phyloP scores from a whole-genome alignment of 169 alveolate genomes.

The Cryptosporidium meleagridis region DNA sequence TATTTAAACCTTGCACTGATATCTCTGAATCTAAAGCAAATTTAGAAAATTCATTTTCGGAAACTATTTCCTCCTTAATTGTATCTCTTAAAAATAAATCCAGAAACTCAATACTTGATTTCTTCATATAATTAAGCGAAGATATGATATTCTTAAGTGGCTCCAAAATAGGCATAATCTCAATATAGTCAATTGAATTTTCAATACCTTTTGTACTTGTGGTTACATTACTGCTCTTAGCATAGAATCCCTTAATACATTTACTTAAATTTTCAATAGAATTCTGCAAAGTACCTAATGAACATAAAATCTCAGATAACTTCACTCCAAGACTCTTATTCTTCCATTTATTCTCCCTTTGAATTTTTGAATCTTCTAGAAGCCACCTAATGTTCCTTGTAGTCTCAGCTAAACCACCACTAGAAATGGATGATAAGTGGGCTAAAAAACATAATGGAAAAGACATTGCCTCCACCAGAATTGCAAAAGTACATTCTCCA shows the following conservation, averaged over 20 bases:
- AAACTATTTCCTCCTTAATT: neutral
- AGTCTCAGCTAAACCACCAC: conserved; percentile 37
- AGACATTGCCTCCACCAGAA: conserved; percentile 32
- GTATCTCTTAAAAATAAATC: neutral
- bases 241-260: conserved; percentile 23
- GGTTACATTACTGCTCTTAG: conserved; percentile 10
- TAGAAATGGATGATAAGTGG: conserved; percentile 29
- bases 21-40: conserved; percentile 13
- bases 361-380: conserved; percentile 52
- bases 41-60: neutral
- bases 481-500: conserved; percentile 54
- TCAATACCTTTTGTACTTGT: conserved; percentile 53
- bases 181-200: conserved; percentile 47
- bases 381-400: conserved; percentile 45
- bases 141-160: conserved; percentile 3
- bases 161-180: conserved; percentile 42
- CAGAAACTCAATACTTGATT: conserved; percentile 9
- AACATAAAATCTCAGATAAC: conserved; percentile 29
- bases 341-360: conserved; percentile 6
- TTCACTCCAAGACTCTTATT: conserved; percentile 15
- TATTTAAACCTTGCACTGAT: conserved; percentile 24
- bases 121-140: conserved; percentile 12
- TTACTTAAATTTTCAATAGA: conserved; percentile 1
- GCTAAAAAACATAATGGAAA: conserved; percentile 33
- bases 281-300: conserved; percentile 12